phyloP scores from a whole-genome alignment of 176 grass and related monocot species.

The Oryza nivara region DNA sequence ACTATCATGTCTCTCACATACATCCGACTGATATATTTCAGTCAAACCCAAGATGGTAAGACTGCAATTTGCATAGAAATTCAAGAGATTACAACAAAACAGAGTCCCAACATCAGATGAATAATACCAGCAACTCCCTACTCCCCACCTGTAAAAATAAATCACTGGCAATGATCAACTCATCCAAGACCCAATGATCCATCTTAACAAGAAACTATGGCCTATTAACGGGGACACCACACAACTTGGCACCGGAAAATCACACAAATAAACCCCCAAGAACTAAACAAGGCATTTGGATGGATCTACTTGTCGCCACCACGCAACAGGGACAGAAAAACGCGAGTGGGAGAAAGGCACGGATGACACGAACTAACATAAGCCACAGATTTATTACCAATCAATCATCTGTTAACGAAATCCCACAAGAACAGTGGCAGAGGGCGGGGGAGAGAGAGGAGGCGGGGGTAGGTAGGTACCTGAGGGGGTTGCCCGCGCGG shows the following conservation, averaged over 20 bases:
- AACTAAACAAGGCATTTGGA: neutral
- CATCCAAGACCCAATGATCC: too few relatives aligned
- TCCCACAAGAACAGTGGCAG: neutral
- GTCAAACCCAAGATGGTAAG: neutral
- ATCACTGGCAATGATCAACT: neutral
- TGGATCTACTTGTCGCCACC: slow-evolving; percentile 13
- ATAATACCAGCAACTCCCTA: neutral
- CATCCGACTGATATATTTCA: neutral
- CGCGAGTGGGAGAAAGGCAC: neutral
- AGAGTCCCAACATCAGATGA: neutral
- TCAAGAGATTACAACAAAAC: neutral
- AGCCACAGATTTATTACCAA: neutral
- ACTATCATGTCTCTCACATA: too few relatives aligned
- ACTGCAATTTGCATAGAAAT: neutral
- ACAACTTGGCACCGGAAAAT: neutral
- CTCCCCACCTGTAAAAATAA: neutral
- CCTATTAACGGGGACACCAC: neutral
- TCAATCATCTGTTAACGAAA: neutral
- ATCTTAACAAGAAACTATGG: neutral
- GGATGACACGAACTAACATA: neutral
- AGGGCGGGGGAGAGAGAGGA: too few relatives aligned
- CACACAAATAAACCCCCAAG: neutral
- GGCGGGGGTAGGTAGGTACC: slow-evolving; percentile 24
- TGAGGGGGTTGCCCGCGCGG: slow-evolving; percentile 52
- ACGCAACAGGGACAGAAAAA: neutral